A percentile compares a stretch with the other conserved stretches of the same genome.
phyloP scores from a whole-genome alignment of 2,329 filamentous ascomycete species.

The Sporothrix brunneoviolacea region DNA sequence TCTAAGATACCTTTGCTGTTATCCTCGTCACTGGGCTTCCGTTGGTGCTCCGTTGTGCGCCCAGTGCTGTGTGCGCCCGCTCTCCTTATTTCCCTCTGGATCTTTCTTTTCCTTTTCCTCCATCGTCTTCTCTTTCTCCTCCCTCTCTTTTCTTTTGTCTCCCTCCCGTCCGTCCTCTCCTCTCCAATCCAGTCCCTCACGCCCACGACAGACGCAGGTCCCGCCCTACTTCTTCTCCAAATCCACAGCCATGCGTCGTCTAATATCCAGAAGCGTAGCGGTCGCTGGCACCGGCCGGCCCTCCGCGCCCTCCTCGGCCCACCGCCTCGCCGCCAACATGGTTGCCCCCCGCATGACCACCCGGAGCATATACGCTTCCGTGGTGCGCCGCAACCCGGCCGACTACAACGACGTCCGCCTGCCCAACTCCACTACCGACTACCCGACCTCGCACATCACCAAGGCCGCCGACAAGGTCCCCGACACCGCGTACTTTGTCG shows the following conservation, averaged over 20 bases:
- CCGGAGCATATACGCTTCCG: slow-evolving; percentile 51
- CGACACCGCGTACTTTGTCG: slow-evolving; percentile 73
- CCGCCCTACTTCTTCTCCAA: background rate
- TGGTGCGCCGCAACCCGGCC: slow-evolving; percentile 47
- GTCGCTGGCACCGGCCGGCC: slow-evolving; percentile 27
- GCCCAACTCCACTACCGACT: slow-evolving; percentile 51
- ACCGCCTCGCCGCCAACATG: slow-evolving; percentile 21
- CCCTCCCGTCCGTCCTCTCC: background rate
- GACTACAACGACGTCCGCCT: slow-evolving; percentile 33
- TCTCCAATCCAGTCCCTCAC: background rate
- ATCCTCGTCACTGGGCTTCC: background rate
- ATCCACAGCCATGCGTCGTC: slow-evolving; percentile 36
- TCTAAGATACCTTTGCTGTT: background rate
- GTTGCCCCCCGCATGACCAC: slow-evolving; percentile 27
- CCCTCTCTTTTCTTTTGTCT: background rate
- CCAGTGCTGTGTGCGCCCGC: background rate
- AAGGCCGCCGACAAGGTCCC: slow-evolving; percentile 49
- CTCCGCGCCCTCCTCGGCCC: slow-evolving; percentile 26
- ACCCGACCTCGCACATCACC: slow-evolving; percentile 66
- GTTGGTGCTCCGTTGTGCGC: slow-evolving; percentile 1
- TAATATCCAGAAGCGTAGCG: slow-evolving; percentile 35
- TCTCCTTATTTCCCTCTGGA: background rate
- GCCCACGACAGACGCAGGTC: background rate
- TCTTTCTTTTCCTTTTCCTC: background rate
- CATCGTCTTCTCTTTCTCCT: background rate